phyloP scores from a whole-genome alignment of 2,329 filamentous ascomycete species.

The Fragosphaeria purpurea region DNA sequence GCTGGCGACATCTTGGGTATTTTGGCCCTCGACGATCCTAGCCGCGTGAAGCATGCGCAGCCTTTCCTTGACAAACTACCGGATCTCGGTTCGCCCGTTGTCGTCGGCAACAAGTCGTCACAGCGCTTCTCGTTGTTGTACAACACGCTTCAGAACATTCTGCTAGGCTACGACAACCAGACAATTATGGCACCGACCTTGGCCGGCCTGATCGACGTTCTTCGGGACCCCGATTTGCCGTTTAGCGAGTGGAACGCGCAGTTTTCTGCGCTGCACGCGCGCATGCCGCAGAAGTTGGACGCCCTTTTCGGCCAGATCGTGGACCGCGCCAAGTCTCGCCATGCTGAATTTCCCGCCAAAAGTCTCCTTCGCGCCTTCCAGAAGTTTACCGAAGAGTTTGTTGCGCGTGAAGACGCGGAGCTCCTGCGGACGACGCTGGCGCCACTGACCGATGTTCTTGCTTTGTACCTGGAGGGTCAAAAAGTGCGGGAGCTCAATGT shows the following conservation, averaged over 20 bases:
- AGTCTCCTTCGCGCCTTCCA: constrained; percentile 71
- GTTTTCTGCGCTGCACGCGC: constrained; percentile 90
- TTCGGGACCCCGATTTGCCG: constrained; percentile 80
- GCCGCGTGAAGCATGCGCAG: constrained; percentile 91
- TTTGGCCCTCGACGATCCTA: constrained; percentile 86
- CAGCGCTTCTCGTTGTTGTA: constrained; percentile 74
- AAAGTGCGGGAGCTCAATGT: constrained; percentile 83
- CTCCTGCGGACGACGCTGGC: constrained; percentile 62
- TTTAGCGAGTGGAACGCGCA: constrained; percentile 96
- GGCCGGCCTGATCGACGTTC: constrained; percentile 79
- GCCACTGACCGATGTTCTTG: constrained; percentile 69
- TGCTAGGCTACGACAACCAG: constrained; percentile 92
- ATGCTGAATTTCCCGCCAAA: constrained; percentile 86
- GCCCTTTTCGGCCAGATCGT: constrained; percentile 72
- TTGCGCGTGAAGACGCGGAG: constrained; percentile 61
- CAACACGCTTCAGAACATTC: constrained; percentile 74
- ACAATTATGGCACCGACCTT: constrained; percentile 85
- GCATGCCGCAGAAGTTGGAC: constrained; percentile 93
- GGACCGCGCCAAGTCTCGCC: constrained; percentile 68
- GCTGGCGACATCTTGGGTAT: constrained; percentile 99
- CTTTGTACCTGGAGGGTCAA: constrained; percentile 73
- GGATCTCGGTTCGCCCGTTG: constrained; percentile 72
- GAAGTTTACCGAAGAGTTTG: constrained; percentile 82
- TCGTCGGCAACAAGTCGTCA: constrained; percentile 82
- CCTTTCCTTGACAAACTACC: constrained; percentile 88